phyloP scores from a whole-genome alignment of 2,329 filamentous ascomycete genomes.

The Pseudogymnoascus sp. region DNA sequence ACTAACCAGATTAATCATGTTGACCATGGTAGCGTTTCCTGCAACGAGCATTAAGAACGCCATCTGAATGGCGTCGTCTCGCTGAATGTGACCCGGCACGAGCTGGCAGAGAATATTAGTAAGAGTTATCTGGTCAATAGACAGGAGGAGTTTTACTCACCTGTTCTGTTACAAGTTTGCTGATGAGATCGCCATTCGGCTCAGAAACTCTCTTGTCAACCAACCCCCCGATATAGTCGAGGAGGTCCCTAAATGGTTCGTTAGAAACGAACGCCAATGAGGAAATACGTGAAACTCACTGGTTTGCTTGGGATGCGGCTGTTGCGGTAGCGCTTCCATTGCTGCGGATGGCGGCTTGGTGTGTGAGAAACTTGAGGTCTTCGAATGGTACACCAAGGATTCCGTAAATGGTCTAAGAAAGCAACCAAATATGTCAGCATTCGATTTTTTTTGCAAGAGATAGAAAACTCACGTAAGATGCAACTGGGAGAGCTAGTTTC shows the following conservation, averaged over 20 bases:
- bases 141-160: background rate
- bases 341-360: conserved; percentile 41
- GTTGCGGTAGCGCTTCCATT: conserved; percentile 43
- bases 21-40: conserved; percentile 48
- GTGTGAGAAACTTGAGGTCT: conserved; percentile 41
- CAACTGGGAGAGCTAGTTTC: conserved; percentile 42
- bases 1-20: conserved; percentile 43
- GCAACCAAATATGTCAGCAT: background rate
- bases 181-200: conserved; percentile 42
- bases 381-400: conserved; percentile 44
- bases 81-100: conserved; percentile 29
- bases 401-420: conserved; percentile 41
- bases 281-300: conserved; percentile 26
- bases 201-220: conserved; percentile 37
- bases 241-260: conserved; percentile 32
- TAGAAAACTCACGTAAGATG: conserved; percentile 37
- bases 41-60: conserved; percentile 46
- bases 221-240: conserved; percentile 40
- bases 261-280: background rate
- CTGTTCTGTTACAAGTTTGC: conserved; percentile 30
- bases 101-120: conserved; percentile 26
- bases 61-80: conserved; percentile 36
- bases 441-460: background rate
- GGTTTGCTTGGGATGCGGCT: conserved; percentile 41
- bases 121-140: background rate